Evolutionary conservation across 1,284 basidiomycete genomes (phyloP), one percentile per base, ranked within the genome.

Genomic region (Melampsora americana): DNA sequence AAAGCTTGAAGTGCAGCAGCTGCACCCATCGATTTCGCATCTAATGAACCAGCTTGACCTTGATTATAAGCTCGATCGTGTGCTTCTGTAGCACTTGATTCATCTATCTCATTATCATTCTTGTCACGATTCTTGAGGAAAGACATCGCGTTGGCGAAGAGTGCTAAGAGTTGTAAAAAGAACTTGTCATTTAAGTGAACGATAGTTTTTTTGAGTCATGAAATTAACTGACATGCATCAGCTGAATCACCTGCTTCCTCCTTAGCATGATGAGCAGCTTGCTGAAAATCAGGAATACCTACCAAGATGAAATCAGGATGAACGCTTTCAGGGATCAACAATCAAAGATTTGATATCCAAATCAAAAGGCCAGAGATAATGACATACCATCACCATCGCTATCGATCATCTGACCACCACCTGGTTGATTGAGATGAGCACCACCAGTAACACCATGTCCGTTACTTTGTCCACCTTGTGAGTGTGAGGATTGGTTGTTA

Each of bases 1-100:
- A 74, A 74, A 14, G 65, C 71, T 46, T 74, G 71, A n/a, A 74
- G 35, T n/a, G 71, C 71, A 30, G 71, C 71, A 18, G 71, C 71
- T 42, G 64, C 35, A 30, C 71, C 71, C 71, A 74, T 74, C 12
- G 71, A 74, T 32, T 67, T 74, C 11, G 71, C 71, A 60, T 74
- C 71, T 18, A 74, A 32, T 23, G 71, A 74, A 53, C 16, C 20
- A 26, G 48, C 71, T 74, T 74, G 64, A 9, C 64, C 64, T 67
- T 74, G 46, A 46, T 67, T 67, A 35, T 67, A 74, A 23, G 71
- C 71, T 67, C 65, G 44, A 53, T 74, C 65, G 53, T 74, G 71
- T 18, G 71, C 71, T n/a, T 66, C 50, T 6, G 65, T 59, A 1
- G 39, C 64, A 53, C 65, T 26, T 30, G 62, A 32, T 30, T 74